Evolutionary conservation across 768 basidiomycete genomes (phyloP).

Genomic region (Lyophyllum decastes): DNA sequence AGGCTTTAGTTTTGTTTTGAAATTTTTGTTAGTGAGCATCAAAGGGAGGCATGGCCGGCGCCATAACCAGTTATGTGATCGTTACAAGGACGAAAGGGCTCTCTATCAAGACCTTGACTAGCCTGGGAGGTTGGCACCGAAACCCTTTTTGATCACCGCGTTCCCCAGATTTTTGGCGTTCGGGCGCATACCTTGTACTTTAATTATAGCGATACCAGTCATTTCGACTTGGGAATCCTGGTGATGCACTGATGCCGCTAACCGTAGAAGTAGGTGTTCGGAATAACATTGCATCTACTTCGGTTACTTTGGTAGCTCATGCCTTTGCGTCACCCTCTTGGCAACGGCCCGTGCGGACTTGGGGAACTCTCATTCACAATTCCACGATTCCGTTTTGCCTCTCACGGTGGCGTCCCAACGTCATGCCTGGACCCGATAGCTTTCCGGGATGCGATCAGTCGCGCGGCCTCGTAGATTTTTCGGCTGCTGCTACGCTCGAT

Average conservation of each 20-base stretch:
- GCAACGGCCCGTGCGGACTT: background rate
- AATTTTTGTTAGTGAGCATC: background rate
- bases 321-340: background rate
- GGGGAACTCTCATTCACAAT: background rate
- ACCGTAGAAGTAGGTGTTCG: background rate
- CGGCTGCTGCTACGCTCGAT: background rate
- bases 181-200: background rate
- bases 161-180: background rate
- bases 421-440: background rate
- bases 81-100: slow-evolving; percentile 1
- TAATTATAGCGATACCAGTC: background rate
- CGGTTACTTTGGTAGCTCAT: background rate
- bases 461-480: background rate
- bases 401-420: background rate
- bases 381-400: background rate
- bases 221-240: background rate
- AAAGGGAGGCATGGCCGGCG: slow-evolving; percentile 7
- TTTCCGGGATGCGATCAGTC: background rate
- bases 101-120: slow-evolving; percentile 1
- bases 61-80: background rate
- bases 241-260: background rate
- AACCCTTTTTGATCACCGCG: background rate
- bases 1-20: background rate
- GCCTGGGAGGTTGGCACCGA: background rate
- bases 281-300: background rate